Evolutionary conservation across 2,329 filamentous ascomycete genomes (phyloP), one percentile per base, ranked within the genome.

Genomic region (Alternaria ethzedia): DNA sequence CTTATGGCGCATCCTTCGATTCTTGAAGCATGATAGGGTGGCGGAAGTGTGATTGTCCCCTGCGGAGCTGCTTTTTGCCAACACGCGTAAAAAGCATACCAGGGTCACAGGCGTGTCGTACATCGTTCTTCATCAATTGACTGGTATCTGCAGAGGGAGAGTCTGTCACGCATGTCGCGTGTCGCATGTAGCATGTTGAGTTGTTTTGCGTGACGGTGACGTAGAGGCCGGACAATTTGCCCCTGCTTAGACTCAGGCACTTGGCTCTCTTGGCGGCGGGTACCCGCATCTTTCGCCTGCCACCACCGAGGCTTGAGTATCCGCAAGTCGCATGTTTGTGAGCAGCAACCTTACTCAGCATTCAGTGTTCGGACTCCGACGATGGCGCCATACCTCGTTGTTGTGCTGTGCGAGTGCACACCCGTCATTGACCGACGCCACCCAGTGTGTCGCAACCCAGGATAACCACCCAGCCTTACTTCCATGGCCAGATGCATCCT

Each of bases 1-100:
- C 90, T 10, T 93, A 87, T 78, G 91, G 91, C 4, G 89, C 91
- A 5, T 91, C 93, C 69, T 93, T 90, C 80, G 91, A 93, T 78
- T 88, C 86, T 46, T 88, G 49, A 41, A n/a, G 36, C 28, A 25
- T 23, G 28, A 52, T 52, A 36, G 20, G 49, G 30, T 15, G 20
- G 30, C 49, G 5, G 7, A n/a, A 51, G 49, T 15, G 21, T 23
- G 26, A 32, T 23, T 15, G 17, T 20, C 9, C 23, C 7, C 8
- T 5, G 13, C 6, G 4, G n/a, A 13, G 15, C 20, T 52, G 49
- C 30, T 52, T 52, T 25, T 25, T 36, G 28, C 15, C 49, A n/a
- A 15, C n/a, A 15, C 17, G 25, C 25, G 25, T 2, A 50, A 52
- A 52, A 12, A 17, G 20, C 15, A 36, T 15, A 20, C n/a, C 49